Conservation (phyloP, 257 asterid species). For the Solanum arcanum region DNA sequence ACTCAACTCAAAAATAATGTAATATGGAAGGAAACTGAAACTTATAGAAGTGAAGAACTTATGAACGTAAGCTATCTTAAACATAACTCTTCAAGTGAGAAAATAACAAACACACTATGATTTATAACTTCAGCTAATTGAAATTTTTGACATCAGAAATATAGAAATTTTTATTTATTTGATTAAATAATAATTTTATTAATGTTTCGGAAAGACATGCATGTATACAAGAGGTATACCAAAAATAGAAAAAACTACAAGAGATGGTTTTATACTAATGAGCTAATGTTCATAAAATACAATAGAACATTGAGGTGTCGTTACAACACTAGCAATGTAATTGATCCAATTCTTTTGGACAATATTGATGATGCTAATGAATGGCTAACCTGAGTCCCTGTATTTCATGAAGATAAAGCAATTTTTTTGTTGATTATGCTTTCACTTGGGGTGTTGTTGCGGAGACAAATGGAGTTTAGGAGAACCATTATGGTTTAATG, state of each 20-base stretch:
- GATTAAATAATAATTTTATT: neutral
- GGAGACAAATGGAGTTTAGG: neutral
- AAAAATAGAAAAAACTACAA: neutral
- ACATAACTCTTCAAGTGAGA: neutral
- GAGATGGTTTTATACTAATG: neutral
- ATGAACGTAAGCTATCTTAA: neutral
- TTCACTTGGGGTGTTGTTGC: neutral
- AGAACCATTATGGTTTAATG: neutral
- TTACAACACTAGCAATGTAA: neutral
- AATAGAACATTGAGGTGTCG: neutral
- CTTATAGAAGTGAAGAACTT: neutral
- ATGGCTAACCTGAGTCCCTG: neutral
- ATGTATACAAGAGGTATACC: neutral
- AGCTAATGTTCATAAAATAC: neutral
- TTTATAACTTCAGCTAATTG: neutral
- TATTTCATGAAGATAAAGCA: neutral
- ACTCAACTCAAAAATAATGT: neutral
- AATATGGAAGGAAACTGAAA: neutral
- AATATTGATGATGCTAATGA: neutral
- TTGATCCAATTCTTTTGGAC: neutral
- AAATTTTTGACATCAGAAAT: neutral
- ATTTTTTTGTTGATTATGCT: neutral
- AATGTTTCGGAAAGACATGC: neutral
- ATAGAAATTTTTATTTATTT: neutral
- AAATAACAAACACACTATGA: neutral